A percentile compares a stretch with the other conserved stretches of the same genome.
These are phyloP conservation scores for Narthecium ossifragum DNA, from an alignment of 106 monocot genomes.

Conservation along the genomic window DNA sequence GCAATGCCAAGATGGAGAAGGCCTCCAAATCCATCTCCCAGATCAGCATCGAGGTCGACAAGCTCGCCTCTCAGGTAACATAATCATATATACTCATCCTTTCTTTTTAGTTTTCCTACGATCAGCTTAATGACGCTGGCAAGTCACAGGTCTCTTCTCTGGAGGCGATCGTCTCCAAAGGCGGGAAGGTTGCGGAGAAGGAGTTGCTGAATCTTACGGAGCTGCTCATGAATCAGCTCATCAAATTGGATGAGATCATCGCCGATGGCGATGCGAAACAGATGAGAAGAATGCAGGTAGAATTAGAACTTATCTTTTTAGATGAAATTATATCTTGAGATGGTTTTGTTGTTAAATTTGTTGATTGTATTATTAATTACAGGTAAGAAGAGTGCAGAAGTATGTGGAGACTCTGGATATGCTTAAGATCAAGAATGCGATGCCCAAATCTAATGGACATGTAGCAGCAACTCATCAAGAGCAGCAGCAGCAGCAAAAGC, in stretches of 20 bases:
- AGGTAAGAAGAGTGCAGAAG: slow-evolving; percentile 61
- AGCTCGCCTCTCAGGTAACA: slow-evolving; percentile 33
- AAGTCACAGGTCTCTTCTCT: slow-evolving; percentile 41
- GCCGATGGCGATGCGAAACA: slow-evolving; percentile 46
- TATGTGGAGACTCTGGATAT: slow-evolving; percentile 57
- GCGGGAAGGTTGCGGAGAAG: slow-evolving; percentile 53
- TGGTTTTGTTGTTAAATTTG: too few relatives aligned
- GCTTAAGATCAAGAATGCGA: slow-evolving; percentile 44
- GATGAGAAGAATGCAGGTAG: slow-evolving; percentile 18
- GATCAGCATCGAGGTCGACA: slow-evolving; percentile 40
- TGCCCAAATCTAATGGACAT: too few relatives aligned
- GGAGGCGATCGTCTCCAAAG: slow-evolving; percentile 43
- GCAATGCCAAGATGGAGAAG: slow-evolving; percentile 28
- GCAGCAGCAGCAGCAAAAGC: slow-evolving; percentile 1
- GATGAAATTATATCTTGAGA: too few relatives aligned
- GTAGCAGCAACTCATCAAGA: neutral
- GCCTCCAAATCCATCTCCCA: slow-evolving; percentile 22
- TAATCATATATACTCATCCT: neutral
- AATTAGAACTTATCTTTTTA: too few relatives aligned
- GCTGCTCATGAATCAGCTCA: slow-evolving; percentile 52
- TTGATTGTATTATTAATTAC: too few relatives aligned
- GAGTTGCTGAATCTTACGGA: slow-evolving; percentile 53
- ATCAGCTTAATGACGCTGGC: neutral
- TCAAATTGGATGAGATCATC: slow-evolving; percentile 52
- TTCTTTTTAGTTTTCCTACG: neutral